Conservation (phyloP, 148 eudicot species). For the Simmondsia chinensis region DNA sequence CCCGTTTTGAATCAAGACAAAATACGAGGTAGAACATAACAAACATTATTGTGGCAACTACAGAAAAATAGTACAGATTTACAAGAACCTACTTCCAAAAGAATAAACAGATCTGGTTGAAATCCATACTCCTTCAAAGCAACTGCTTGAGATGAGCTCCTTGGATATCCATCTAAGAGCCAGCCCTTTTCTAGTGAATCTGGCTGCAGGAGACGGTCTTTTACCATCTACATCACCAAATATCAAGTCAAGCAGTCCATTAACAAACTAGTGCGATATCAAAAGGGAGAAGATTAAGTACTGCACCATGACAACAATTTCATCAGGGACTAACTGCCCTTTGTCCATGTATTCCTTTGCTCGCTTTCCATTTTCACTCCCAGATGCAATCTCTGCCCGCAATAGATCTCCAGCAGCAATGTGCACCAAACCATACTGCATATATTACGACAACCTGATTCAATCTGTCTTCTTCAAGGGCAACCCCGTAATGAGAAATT, state of each 20-base stretch:
- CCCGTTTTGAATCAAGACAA: too few relatives aligned
- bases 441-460: slow-evolving; percentile 35
- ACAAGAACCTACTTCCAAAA: slow-evolving; percentile 68
- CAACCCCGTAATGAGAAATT: slow-evolving; percentile 22
- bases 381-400: slow-evolving; percentile 75
- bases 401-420: slow-evolving; percentile 95
- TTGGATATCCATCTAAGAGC: slow-evolving; percentile 98
- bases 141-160: slow-evolving; percentile 91
- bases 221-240: slow-evolving; percentile 71
- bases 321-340: slow-evolving; percentile 90
- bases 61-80: too few relatives aligned
- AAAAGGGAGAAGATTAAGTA: background rate
- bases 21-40: too few relatives aligned
- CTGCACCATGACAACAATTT: slow-evolving; percentile 85
- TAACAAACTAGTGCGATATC: background rate
- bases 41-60: too few relatives aligned
- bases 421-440: slow-evolving; percentile 98
- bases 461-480: slow-evolving; percentile 29
- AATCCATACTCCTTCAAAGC: slow-evolving; percentile 75
- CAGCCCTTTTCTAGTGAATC: slow-evolving; percentile 93
- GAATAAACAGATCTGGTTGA: slow-evolving; percentile 81
- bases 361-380: slow-evolving; percentile 73
- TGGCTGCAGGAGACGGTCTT: slow-evolving; percentile 59
- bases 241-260: slow-evolving; percentile 3
- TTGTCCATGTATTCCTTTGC: slow-evolving; percentile 95